phyloP scores from a whole-genome alignment of 1,284 basidiomycete genomes.

The Polyporus tsugae region DNA sequence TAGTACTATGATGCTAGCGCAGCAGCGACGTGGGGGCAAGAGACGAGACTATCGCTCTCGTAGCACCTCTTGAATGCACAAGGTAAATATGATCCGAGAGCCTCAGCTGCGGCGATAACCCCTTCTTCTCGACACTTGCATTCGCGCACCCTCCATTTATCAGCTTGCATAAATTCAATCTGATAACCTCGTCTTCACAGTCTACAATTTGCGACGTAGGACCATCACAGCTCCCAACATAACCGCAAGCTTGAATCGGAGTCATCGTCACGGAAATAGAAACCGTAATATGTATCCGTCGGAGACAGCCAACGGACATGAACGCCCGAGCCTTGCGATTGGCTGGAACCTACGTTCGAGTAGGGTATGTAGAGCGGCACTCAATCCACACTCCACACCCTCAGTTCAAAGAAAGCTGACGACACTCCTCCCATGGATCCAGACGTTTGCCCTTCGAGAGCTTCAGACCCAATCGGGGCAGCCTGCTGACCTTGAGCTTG shows the following conservation, averaged over 20 bases:
- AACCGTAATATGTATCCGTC: background rate
- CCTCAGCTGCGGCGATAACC: background rate
- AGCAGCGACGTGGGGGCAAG: background rate
- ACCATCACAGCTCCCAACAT: background rate
- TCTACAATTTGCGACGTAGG: background rate
- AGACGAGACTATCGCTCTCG: background rate
- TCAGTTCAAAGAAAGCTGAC: background rate
- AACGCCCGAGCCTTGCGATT: background rate
- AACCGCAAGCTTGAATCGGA: background rate
- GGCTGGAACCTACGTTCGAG: background rate
- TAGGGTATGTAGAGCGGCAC: background rate
- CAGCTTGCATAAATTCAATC: background rate
- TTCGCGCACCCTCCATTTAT: background rate
- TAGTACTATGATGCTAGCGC: background rate
- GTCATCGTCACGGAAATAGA: background rate
- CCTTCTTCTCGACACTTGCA: background rate
- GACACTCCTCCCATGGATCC: background rate
- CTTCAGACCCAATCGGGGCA: background rate
- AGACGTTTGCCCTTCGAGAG: background rate
- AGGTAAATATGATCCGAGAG: background rate
- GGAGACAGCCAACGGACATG: background rate
- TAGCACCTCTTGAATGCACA: background rate
- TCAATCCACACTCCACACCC: background rate
- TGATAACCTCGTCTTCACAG: background rate
- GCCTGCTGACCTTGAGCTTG: background rate